phyloP scores from a whole-genome alignment of 2,329 filamentous ascomycete genomes.

The Chlorencoelia australis region DNA sequence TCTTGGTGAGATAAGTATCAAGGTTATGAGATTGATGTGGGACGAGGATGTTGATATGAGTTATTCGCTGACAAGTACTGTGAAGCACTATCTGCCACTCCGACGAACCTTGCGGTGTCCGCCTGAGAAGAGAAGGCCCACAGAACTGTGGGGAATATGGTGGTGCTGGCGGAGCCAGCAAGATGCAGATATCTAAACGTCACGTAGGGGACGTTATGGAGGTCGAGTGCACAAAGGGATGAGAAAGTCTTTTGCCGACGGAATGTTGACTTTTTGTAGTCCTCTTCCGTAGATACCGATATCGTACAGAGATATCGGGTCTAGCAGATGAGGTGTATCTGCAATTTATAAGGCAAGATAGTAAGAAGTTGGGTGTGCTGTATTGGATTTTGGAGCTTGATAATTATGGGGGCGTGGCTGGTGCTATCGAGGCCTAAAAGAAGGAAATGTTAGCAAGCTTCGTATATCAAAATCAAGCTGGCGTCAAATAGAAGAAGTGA shows the following conservation, averaged over 20 bases:
- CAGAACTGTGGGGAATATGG: slow-evolving; percentile 51
- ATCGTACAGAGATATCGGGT: slow-evolving; percentile 74
- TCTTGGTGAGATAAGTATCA: not conserved
- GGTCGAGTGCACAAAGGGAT: slow-evolving; percentile 76
- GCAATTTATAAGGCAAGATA: slow-evolving; percentile 30
- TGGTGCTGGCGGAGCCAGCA: slow-evolving; percentile 68
- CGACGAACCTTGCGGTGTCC: slow-evolving; percentile 92
- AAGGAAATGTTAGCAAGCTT: no score
- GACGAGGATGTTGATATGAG: not conserved
- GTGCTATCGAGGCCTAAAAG: slow-evolving; percentile 51
- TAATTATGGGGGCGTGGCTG: slow-evolving; percentile 30
- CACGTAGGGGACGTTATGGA: slow-evolving; percentile 74
- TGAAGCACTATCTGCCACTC: slow-evolving; percentile 96
- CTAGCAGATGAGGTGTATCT: slow-evolving; percentile 65
- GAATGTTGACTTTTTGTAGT: slow-evolving; percentile 68
- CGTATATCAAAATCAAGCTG: no score
- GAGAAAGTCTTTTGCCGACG: slow-evolving; percentile 70
- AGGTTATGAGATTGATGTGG: slow-evolving; percentile 1
- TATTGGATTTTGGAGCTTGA: not conserved
- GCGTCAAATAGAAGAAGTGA: no score
- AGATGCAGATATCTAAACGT: slow-evolving; percentile 49
- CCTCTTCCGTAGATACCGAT: slow-evolving; percentile 74
- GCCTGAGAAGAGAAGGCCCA: slow-evolving; percentile 97
- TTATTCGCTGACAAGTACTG: slow-evolving; percentile 38
- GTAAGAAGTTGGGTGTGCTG: slow-evolving; percentile 24